Conservation (phyloP, 495 filamentous ascomycete species). For the Penicillium tannophilum region DNA sequence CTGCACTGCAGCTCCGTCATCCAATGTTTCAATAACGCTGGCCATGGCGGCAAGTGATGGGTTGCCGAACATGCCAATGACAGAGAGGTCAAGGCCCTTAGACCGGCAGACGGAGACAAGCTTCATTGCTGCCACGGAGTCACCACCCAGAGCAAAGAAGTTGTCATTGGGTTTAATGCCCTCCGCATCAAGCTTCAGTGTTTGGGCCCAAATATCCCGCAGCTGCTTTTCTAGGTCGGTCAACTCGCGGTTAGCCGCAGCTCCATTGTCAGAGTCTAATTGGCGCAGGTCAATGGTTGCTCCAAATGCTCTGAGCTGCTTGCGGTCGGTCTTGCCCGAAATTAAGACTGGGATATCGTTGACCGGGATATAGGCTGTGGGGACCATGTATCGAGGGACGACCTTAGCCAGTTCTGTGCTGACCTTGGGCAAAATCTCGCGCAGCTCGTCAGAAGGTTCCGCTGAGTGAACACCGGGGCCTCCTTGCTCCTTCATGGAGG, state of each 20-base stretch:
- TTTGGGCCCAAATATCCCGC: conserved; percentile 42
- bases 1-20: conserved; percentile 3
- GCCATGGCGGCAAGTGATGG: conserved; percentile 51
- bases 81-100: conserved; percentile 36
- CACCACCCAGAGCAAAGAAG: conserved; percentile 65
- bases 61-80: conserved; percentile 47
- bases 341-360: conserved; percentile 41
- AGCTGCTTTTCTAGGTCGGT: conserved; percentile 43
- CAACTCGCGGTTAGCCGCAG: conserved; percentile 26
- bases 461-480: conserved; percentile 20
- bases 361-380: conserved; percentile 44
- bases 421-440: conserved; percentile 23
- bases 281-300: conserved; percentile 35
- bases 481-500: conserved; percentile 26
- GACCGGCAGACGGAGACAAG: conserved; percentile 40
- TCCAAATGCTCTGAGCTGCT: conserved; percentile 37
- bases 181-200: conserved; percentile 39
- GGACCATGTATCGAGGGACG: conserved; percentile 49
- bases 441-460: conserved; percentile 24
- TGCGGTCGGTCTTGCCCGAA: conserved; percentile 50
- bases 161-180: conserved; percentile 40
- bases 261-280: conserved; percentile 22
- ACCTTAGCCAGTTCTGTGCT: conserved; percentile 32
- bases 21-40: conserved; percentile 18
- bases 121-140: conserved; percentile 63